Conservation (phyloP, 345 rosid species). For the Kandelia obovata region DNA sequence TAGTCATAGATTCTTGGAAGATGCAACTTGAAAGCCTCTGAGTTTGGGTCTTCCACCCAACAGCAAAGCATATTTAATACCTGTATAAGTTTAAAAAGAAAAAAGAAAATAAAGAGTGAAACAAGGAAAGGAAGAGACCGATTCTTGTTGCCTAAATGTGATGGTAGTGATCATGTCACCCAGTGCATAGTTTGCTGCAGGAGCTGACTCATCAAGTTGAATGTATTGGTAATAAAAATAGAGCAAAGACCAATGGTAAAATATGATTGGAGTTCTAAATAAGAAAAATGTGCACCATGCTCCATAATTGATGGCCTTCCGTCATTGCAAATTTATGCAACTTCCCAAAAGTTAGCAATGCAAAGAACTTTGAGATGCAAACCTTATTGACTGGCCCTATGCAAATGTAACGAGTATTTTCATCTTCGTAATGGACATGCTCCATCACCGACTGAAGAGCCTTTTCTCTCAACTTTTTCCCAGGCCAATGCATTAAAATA, state of each 20-base stretch:
- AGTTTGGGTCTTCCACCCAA: constrained; percentile 97
- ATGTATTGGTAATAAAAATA: background rate
- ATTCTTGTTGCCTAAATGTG: background rate
- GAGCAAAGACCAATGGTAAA: background rate
- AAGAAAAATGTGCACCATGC: background rate
- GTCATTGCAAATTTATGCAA: background rate
- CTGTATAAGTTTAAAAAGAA: constrained; percentile 23
- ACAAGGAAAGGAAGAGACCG: background rate
- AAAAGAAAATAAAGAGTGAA: constrained; percentile 7
- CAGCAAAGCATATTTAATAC: constrained; percentile 96
- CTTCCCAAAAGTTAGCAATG: background rate
- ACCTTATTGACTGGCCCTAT: constrained; percentile 99
- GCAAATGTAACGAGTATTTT: constrained; percentile 87
- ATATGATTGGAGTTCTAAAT: background rate
- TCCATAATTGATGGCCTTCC: background rate
- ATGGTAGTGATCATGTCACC: background rate
- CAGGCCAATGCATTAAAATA: constrained; percentile 81
- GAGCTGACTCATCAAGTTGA: constrained; percentile 1
- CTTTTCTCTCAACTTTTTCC: constrained; percentile 82
- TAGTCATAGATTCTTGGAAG: constrained; percentile 80
- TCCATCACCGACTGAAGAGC: constrained; percentile 57
- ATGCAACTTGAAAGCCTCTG: constrained; percentile 92
- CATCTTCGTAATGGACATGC: constrained; percentile 93
- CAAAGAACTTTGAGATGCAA: constrained; percentile 17
- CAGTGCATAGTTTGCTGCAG: background rate